Evolutionary conservation across 768 basidiomycete species (phyloP), one percentile per base, ranked within the genome.

Genomic region (Hericium rajendrae): DNA sequence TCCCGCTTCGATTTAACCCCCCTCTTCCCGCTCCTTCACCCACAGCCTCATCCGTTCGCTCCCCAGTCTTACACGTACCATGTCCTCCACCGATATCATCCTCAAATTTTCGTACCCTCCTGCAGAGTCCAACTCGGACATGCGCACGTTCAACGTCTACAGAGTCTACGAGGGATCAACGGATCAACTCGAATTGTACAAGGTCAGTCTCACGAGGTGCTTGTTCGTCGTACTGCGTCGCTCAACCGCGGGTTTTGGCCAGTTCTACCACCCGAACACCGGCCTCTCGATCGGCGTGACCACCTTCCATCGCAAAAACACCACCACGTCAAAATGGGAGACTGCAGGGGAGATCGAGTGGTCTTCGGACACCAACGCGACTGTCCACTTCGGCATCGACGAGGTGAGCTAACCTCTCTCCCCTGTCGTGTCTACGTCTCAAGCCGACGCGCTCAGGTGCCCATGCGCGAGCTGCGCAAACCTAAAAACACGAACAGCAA

Each of bases 271-370:
- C 48, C 61, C 79, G 0, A 64, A 72, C 12, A 78, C 77, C 4
- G 77, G 77, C 37, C 64, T 71, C 38, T 66, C 67, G 39, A 69
- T 59, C 16, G 75, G 77, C 1, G 71, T 70, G 11, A 82, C 80
- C 4, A 74, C 74, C 4, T 79, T 78, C 55, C 72, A 74, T 56
- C 75, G 81, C 53, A 77, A 72, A 60, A 81, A 82, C 62, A 52
- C 72, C 11, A 63, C 62, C 6, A 79, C 77, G 1, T 54, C 66
- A 15, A 62, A 71, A 18, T 81, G 78, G 61, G 81, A 83, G 64
- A 72, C 72, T 16, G 80, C 79, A 2, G 82, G 82, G 3, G 69
- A 75, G 38, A 75, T 83, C 56, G 76, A 79, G 51, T 83, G 81
- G 81, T 67, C 68, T 43, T 76, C 78, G 4, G 68, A 70, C 51